Percentiles rank a stretch among this genome's conserved stretches.
These are phyloP conservation scores for Termitomyces sp. DNA, from an alignment of 768 basidiomycete species.

Conservation along the genomic window DNA sequence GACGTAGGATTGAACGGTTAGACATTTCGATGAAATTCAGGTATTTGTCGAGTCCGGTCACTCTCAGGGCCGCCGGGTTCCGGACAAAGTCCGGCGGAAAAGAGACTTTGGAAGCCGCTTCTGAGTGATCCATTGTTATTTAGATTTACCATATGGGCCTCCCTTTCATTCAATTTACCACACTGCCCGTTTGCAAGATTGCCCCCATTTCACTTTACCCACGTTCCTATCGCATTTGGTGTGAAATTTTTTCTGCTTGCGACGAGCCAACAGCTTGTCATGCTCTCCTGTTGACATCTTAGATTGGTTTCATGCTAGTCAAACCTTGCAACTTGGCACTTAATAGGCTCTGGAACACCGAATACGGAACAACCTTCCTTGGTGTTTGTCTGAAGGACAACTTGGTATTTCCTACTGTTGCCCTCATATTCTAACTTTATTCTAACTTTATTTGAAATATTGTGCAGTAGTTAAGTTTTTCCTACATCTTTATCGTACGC, in stretches of 20 bases:
- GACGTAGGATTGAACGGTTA: background rate
- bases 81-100: background rate
- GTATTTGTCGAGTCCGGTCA: background rate
- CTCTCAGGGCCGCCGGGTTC: background rate
- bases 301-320: background rate
- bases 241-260: background rate
- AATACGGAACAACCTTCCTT: background rate
- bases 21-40: background rate
- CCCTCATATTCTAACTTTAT: too few species aligned
- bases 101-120: background rate
- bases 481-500: background rate
- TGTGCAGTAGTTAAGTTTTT: too few species aligned
- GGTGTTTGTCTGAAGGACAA: background rate
- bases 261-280: too few species aligned
- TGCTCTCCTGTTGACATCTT: too few species aligned
- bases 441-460: background rate
- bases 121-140: background rate
- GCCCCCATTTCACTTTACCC: background rate
- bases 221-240: background rate
- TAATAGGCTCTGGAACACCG: too few species aligned
- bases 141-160: background rate
- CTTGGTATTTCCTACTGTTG: background rate
- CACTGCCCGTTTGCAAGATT: background rate
- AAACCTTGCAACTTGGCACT: background rate
- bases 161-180: background rate